Base-by-base conservation (phyloP, 2,329 filamentous ascomycete species). In the Ampelomyces quisqualis region DNA sequence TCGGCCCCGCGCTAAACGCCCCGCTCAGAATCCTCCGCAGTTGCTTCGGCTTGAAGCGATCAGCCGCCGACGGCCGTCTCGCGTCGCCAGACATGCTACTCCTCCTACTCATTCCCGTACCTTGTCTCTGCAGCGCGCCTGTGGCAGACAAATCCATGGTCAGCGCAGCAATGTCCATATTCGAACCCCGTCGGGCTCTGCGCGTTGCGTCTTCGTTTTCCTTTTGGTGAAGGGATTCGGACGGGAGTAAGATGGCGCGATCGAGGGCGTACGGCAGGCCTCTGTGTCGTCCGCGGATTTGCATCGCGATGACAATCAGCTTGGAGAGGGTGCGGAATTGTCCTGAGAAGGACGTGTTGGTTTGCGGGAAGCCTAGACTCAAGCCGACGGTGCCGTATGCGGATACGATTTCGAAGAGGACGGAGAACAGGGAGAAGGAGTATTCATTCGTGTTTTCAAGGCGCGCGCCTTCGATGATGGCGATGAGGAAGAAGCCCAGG, bases 401-500 rank as follows among this genome's bases (percentile, higher is more conserved):
- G n/a, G 64, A 68, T 19, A 71, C 60, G 40, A 71, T 70, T 40
- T 70, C 68, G 46, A 71, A 70, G 13, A 71, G 61, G 10, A 70
- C 67, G 31, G 67, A 66, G 58, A 77, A 77, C 43, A 75, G 70
- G 5, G 70, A 74, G 60, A 77, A 77, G 7, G 69, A 62, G 47
- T 73, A 74, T 36, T 82, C 71, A 44, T 83, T 74, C 17, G 67
- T 71, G 55, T 78, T 78, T 61, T 86, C 75, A 9, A 98, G 74
- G 11, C 83, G 81, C 6, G 58, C 42, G 3, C 90, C 91, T 71
- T 98, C 94, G 20, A 87, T 83, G 57, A 98, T 95, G 46, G 86
- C 79, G 58, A 98, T 86, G 64, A 97, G 80, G 71, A 98, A 98
- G 55, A 95, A 82, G 1, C 93, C 93, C 15, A 97, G 68, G 62